Conservation (phyloP, 495 filamentous ascomycete genomes). For the Penicillium lagena region DNA sequence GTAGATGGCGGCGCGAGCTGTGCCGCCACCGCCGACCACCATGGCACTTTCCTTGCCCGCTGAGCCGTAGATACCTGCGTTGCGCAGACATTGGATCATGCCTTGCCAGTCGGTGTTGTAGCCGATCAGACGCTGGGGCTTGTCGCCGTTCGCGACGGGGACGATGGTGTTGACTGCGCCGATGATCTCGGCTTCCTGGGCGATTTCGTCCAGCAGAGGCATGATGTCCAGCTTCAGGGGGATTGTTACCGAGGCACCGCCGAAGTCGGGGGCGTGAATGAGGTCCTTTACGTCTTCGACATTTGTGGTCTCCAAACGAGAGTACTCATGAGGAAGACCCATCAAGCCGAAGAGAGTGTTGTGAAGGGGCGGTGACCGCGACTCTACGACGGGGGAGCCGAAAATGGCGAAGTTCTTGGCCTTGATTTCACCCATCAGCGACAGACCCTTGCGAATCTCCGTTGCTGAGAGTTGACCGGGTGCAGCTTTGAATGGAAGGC, state of each 20-base stretch:
- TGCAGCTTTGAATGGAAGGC: constrained; percentile 84
- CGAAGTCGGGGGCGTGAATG: constrained; percentile 69
- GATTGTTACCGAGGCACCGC: constrained; percentile 92
- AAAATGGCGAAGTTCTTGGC: constrained; percentile 78
- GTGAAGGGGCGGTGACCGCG: constrained; percentile 82
- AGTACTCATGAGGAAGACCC: constrained; percentile 85
- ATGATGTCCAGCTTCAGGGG: constrained; percentile 90
- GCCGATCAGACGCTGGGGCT: constrained; percentile 56
- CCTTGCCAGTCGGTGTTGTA: constrained; percentile 97
- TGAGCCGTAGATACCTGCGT: constrained; percentile 52
- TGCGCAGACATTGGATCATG: constrained; percentile 76
- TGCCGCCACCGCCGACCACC: constrained; percentile 87
- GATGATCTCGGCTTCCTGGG: constrained; percentile 71
- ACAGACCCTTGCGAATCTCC: constrained; percentile 75
- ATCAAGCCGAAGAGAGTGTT: constrained; percentile 73
- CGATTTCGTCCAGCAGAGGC: constrained; percentile 70
- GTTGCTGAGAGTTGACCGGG: constrained; percentile 89
- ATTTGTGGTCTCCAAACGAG: constrained; percentile 68
- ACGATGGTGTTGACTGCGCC: constrained; percentile 96
- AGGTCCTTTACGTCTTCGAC: constrained; percentile 57
- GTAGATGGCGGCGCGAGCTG: constrained; percentile 86
- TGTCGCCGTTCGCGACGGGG: constrained; percentile 28
- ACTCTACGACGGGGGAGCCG: constrained; percentile 73
- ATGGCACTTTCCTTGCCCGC: constrained; percentile 33
- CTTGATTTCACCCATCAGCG: constrained; percentile 73